Evolutionary conservation across 2,329 filamentous ascomycete species (phyloP), one percentile per base, ranked within the genome.

Genomic region (Fusarium sp.): DNA sequence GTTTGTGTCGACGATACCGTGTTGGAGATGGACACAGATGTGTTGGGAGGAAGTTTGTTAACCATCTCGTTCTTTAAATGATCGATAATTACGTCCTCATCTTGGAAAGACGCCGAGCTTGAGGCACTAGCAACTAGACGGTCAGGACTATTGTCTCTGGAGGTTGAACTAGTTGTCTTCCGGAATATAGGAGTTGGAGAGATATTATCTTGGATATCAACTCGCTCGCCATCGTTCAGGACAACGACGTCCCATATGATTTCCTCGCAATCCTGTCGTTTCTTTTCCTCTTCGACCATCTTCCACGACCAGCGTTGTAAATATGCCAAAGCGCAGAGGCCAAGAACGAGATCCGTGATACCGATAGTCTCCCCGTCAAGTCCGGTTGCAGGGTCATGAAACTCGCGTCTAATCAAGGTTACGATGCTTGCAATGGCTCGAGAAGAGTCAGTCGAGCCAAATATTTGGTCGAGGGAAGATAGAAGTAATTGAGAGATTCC

Each of bases 401-500:
- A 90, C 76, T 91, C 89, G 60, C 88, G 84, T 30, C 88, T 84
- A 48, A 91, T 85, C 31, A 91, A 79, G 2, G 86, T 86, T 68
- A 91, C 84, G 72, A 91, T 91, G 75, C 88, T 89, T 4, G 89
- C 88, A 62, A 91, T 89, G 13, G 89, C 89, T 42, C 89, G 81
- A 3, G 89, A 91, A 4, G 89, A 90, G 75, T 91, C 89, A n/a
- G 89, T 91, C 4, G 88, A 89, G 16, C 89, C 89, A 28, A 91
- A 86, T 41, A 91, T 85, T 67, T 89, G 86, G 73, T 91, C 89
- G 23, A 91, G 79, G 1, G 86, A 85, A 4, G 84, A 84, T 11
- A 91, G 79, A 1, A 89, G 78, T 31, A 89, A 79, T 62, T 89
- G 87, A 0, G 88, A 88, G 8, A 87, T 76, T 52, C 89, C 84